phyloP scores from a whole-genome alignment of 129 eudicot species.

The Centella asiatica region DNA sequence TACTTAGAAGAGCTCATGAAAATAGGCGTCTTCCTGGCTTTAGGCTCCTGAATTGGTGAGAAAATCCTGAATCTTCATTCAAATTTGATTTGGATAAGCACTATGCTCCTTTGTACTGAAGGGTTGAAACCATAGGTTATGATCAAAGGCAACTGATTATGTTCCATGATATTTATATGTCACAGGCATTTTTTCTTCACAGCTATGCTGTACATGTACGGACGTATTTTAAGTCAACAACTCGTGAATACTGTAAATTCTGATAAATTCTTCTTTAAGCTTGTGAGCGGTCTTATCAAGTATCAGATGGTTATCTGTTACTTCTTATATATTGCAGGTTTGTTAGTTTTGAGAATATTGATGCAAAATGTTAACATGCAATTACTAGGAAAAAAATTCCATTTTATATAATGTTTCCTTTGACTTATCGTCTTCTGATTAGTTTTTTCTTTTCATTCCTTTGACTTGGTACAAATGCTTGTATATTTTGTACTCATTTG shows the following conservation, averaged over 20 bases:
- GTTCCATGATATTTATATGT: slow-evolving; percentile 5
- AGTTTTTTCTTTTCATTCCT: too few relatives aligned
- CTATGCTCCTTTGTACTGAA: not conserved
- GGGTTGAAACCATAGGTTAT: not conserved
- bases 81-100: not conserved
- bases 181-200: slow-evolving; percentile 87
- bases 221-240: slow-evolving; percentile 65
- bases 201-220: slow-evolving; percentile 77
- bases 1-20: slow-evolving; percentile 73
- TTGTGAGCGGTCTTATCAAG: slow-evolving; percentile 58
- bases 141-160: not conserved
- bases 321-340: slow-evolving; percentile 74
- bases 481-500: not conserved
- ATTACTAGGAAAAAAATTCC: not conserved
- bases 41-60: slow-evolving; percentile 74
- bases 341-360: slow-evolving; percentile 3
- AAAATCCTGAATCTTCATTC: not conserved
- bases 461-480: too few relatives aligned
- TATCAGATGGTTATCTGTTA: slow-evolving; percentile 84
- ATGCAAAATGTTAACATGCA: not conserved
- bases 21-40: slow-evolving; percentile 72
- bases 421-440: too few relatives aligned
- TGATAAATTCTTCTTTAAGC: slow-evolving; percentile 55
- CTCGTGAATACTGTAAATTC: slow-evolving; percentile 68
- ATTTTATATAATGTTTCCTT: too few relatives aligned